Conservation (phyloP, 805 yeast species). For the Pichia paraexigua region DNA sequence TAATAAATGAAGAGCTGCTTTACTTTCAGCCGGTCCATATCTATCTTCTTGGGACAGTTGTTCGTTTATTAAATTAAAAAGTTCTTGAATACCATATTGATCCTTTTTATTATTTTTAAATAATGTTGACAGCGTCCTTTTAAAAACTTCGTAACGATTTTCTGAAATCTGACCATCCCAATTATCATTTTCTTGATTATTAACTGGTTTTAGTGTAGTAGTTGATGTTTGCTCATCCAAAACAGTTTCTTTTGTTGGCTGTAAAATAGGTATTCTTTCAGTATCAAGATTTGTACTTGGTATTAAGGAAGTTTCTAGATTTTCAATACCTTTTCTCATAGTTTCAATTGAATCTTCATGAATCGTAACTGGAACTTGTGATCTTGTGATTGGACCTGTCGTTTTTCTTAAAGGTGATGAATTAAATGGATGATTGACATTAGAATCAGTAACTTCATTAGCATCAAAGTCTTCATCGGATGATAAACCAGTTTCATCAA, state of each 20-base stretch:
- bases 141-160: constrained; percentile 40
- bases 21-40: constrained; percentile 36
- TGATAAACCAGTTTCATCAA: constrained; percentile 10
- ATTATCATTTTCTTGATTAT: constrained; percentile 9
- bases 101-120: constrained; percentile 33
- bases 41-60: constrained; percentile 38
- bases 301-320: constrained; percentile 11
- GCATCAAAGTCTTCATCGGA: constrained; percentile 17
- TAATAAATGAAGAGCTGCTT: constrained; percentile 36
- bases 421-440: constrained; percentile 5
- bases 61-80: constrained; percentile 20
- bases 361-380: constrained; percentile 10
- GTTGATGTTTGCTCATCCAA: constrained; percentile 4
- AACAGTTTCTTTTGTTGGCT: not conserved
- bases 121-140: constrained; percentile 38
- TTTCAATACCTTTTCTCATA: constrained; percentile 20
- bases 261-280: not conserved
- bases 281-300: not conserved
- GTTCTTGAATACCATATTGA: constrained; percentile 21
- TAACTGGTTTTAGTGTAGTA: constrained; percentile 15
- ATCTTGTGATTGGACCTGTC: constrained; percentile 7
- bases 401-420: constrained; percentile 2
- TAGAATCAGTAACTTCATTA: constrained; percentile 11
- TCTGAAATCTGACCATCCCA: constrained; percentile 37
- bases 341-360: constrained; percentile 22